Conservation (phyloP, 441 rosid genomes). For the Pelargonium australe region DNA sequence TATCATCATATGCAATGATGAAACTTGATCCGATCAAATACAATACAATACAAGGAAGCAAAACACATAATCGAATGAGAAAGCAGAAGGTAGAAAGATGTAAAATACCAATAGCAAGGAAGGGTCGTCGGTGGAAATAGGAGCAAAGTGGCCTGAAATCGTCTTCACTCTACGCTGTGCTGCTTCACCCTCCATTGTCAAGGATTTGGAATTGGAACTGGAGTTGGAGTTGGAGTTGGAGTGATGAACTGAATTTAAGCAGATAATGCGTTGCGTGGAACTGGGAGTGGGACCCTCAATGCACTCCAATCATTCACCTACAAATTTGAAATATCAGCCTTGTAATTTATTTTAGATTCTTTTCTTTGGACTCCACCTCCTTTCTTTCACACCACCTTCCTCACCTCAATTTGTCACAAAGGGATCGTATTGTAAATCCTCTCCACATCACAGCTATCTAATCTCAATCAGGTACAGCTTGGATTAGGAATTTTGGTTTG, state of each 20-base stretch:
- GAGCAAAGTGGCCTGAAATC: conserved; percentile 52
- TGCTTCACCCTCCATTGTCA: conserved; percentile 48
- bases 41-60: not conserved
- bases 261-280: not conserved
- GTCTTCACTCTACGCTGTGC: conserved; percentile 54
- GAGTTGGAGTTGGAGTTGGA: not conserved
- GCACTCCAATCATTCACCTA: not conserved
- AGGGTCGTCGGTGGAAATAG: conserved; percentile 29
- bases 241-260: not conserved
- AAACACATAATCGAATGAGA: not conserved
- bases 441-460: too few species aligned
- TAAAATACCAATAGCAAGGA: conserved; percentile 42
- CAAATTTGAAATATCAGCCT: too few species aligned
- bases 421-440: too few species aligned
- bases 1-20: too few species aligned
- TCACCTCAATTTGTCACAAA: too few species aligned
- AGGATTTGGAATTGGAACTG: not conserved
- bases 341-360: too few species aligned
- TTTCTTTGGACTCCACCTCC: too few species aligned
- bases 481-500: too few species aligned
- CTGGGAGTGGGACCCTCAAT: not conserved
- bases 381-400: too few species aligned
- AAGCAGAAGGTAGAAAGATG: not conserved
- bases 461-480: too few species aligned
- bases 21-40: too few species aligned